Percentiles rank a stretch among this genome's conserved stretches.
Conservation (phyloP, 306 rosid genomes). For the cucumber (Cucumis sativus) region DNA sequence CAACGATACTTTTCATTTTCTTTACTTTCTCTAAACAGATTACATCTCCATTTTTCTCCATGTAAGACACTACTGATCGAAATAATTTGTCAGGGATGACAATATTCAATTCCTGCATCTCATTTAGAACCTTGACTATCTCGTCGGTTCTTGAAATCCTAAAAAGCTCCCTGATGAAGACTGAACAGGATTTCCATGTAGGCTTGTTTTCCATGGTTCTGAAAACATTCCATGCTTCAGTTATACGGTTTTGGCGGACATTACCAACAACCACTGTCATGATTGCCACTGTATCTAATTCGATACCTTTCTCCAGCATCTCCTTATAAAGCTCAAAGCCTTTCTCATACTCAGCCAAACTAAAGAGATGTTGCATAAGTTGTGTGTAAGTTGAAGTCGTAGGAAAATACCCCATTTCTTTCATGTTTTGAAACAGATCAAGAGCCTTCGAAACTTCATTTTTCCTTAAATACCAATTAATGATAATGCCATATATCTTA, state of each 20-base stretch:
- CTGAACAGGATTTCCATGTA: conserved; percentile 45
- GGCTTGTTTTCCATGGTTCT: conserved; percentile 43
- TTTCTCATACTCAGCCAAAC: conserved; percentile 30
- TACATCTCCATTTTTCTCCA: conserved; percentile 50
- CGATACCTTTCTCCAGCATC: conserved; percentile 53
- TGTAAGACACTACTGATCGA: conserved; percentile 27
- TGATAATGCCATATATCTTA: conserved; percentile 42
- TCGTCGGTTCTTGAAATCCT: conserved; percentile 60
- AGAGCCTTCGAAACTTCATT: conserved; percentile 45
- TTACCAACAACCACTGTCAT: conserved; percentile 83
- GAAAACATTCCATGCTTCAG: conserved; percentile 63
- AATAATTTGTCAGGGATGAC: conserved; percentile 36
- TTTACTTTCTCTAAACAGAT: conserved; percentile 37
- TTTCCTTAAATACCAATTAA: conserved; percentile 45
- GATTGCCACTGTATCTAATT: conserved; percentile 50
- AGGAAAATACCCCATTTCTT: conserved; percentile 49
- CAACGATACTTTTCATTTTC: conserved; percentile 31
- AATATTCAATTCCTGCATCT: conserved; percentile 49
- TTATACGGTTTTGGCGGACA: conserved; percentile 35
- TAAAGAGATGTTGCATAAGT: conserved; percentile 65
- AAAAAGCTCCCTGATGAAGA: conserved; percentile 72
- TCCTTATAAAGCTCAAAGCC: conserved; percentile 63
- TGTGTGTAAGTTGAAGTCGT: conserved; percentile 55
- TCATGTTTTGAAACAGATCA: conserved; percentile 43
- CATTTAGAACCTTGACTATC: conserved; percentile 43